These are phyloP conservation scores for Mortierella claussenii DNA, from an alignment of 192 early-diverging fungal genomes.

Conservation along the genomic window DNA sequence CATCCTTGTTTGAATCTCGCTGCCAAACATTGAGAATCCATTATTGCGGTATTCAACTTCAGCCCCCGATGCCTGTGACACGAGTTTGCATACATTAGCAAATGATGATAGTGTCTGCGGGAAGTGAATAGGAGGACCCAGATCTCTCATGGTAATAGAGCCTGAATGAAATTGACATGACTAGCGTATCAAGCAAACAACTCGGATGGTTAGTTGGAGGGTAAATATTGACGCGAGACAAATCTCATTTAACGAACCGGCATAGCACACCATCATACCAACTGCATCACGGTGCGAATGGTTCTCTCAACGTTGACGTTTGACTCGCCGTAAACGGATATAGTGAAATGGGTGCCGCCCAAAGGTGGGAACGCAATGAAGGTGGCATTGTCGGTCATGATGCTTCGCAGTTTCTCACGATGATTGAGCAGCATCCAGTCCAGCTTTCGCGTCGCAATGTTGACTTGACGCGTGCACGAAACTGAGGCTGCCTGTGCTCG, in stretches of 20 bases:
- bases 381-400: constrained; percentile 83
- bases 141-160: constrained; percentile 33
- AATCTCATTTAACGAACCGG: too few relatives aligned
- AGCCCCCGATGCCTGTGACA: constrained; percentile 65
- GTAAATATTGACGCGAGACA: too few relatives aligned
- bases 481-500: constrained; percentile 48
- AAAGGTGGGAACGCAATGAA: constrained; percentile 70
- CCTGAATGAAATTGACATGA: constrained; percentile 52
- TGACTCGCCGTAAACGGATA: constrained; percentile 75
- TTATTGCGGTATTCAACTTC: constrained; percentile 71
- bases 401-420: constrained; percentile 68
- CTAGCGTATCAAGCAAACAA: constrained; percentile 11
- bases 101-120: constrained; percentile 45
- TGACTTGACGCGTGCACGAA: constrained; percentile 34
- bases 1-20: constrained; percentile 66
- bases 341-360: constrained; percentile 60
- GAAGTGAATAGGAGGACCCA: constrained; percentile 13
- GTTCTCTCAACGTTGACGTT: constrained; percentile 78
- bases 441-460: constrained; percentile 69
- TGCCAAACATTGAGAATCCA: constrained; percentile 78
- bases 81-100: constrained; percentile 47
- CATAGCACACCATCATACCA: constrained; percentile 61
- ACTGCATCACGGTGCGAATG: constrained; percentile 72
- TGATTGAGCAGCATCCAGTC: constrained; percentile 81
- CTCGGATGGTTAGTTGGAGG: too few relatives aligned